Evolutionary conservation across 352 stramenopile genomes (phyloP), one percentile per base, ranked within the genome.

Genomic region (Globisporangium splendens): DNA sequence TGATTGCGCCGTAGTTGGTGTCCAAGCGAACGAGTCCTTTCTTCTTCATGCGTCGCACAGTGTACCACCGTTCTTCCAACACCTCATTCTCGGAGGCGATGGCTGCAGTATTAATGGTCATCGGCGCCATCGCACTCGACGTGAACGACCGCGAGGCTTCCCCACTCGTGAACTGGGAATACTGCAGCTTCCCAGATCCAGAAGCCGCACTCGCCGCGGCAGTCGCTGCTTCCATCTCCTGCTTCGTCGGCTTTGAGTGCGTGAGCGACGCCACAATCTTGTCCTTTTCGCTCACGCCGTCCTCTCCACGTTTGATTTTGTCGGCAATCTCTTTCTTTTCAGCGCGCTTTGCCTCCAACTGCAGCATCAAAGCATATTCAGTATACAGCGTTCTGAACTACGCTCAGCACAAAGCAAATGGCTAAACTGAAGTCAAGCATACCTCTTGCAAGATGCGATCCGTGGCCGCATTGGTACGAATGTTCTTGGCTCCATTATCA

Each of bases 21-120:
- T 96, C 80, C 18, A 99, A 75, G 20, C 91, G 86, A n/a, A 98
- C 96, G 60, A 98, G 97, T 2, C 95, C 96, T 74, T 99, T 99
- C 73, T 98, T 97, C 69, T 97, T 98, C 53, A 98, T 77, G 39
- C 81, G 81, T 42, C 83, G 79, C 28, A 98, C 77, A 17, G 83
- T 69, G n/a, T 88, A 79, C 83, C 90, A 98, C 52, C 91, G 84
- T 24, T 79, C 58, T 39, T 95, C 78, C 38, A 86, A 68, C 22
- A 83, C 41, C 47, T 93, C 86, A 8, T 70, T 61, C 31, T 91
- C 61, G 5, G 82, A 86, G 11, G 82, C 78, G 12, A 78, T 43
- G 2, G 79, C 74, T 12, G 64, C 55, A 8, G 59, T 63, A 47
- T 90, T 91, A 20, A 77, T 68, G 0, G 83, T 93, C 21, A 93